Conservation (phyloP, 352 stramenopile genomes). For the Globisporangium irregulare region DNA sequence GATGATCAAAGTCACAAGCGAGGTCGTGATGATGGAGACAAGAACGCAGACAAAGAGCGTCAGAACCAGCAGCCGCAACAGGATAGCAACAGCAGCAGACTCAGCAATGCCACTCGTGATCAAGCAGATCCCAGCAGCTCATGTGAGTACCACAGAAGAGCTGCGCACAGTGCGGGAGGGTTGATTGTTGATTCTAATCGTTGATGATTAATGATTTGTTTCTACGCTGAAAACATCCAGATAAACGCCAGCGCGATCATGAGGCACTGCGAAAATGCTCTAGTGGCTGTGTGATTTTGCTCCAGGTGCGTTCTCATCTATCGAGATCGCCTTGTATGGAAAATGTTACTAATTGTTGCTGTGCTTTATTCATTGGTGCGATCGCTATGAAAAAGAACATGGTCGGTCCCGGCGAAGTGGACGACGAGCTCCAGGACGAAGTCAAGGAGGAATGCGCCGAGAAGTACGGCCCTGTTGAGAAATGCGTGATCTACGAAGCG, state of each 20-base stretch:
- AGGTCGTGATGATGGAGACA: background rate
- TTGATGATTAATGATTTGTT: background rate
- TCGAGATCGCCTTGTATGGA: background rate
- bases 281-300: conserved; percentile 26
- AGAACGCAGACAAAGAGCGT: background rate
- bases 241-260: conserved; percentile 4
- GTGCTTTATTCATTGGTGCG: conserved; percentile 1
- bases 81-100: background rate
- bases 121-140: conserved; percentile 2
- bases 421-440: conserved; percentile 85
- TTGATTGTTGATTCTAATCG: background rate
- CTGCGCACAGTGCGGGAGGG: background rate
- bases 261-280: background rate
- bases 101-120: background rate
- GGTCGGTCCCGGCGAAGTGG: conserved; percentile 87
- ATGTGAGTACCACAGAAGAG: background rate
- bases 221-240: background rate
- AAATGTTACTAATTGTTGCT: conserved; percentile 6
- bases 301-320: conserved; percentile 23
- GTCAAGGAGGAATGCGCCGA: conserved; percentile 83
- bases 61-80: background rate
- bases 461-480: conserved; percentile 79
- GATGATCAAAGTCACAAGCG: conserved; percentile 1
- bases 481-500: conserved; percentile 78
- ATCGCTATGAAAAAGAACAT: conserved; percentile 68